phyloP scores from a whole-genome alignment of 371 early-diverging fungal genomes.

The Syncephalastrum racemosum region DNA sequence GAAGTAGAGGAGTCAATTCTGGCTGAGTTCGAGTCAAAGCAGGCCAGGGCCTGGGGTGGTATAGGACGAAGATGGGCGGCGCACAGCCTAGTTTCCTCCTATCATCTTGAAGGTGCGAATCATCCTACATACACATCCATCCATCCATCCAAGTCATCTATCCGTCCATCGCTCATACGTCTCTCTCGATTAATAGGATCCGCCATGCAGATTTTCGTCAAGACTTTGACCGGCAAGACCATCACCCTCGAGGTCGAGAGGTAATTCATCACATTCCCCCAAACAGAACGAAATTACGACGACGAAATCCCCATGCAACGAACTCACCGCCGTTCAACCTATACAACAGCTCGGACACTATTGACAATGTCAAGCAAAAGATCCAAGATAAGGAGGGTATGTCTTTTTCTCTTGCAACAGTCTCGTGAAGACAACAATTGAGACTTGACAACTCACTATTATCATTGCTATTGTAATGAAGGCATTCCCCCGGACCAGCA shows the following conservation, averaged over 20 bases:
- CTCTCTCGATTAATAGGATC: not conserved
- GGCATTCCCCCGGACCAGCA: constrained; percentile 99
- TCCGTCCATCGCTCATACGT: constrained; percentile 7
- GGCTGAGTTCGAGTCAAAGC: too few relatives aligned
- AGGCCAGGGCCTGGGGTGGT: too few relatives aligned
- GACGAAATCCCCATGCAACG: not conserved
- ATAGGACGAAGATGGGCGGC: too few relatives aligned
- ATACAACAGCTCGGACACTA: constrained; percentile 56
- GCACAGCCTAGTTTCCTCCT: too few relatives aligned
- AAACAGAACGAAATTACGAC: not conserved
- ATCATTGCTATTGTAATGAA: constrained; percentile 3
- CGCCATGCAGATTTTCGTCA: constrained; percentile 65
- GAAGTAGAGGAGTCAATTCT: too few relatives aligned
- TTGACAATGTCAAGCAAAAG: constrained; percentile 78
- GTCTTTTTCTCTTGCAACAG: too few relatives aligned
- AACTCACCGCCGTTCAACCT: too few relatives aligned
- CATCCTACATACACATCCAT: constrained; percentile 2
- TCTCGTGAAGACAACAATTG: not conserved
- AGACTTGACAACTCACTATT: not conserved
- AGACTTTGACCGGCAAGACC: constrained; percentile 98
- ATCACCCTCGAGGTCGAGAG: constrained; percentile 91
- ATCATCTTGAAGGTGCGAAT: too few relatives aligned
- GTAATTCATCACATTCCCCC: constrained; percentile 10
- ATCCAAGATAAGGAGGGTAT: constrained; percentile 25
- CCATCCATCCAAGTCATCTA: constrained; percentile 7